Conservation (phyloP, 495 filamentous ascomycete species). For the Ascodesmis nigricans region DNA sequence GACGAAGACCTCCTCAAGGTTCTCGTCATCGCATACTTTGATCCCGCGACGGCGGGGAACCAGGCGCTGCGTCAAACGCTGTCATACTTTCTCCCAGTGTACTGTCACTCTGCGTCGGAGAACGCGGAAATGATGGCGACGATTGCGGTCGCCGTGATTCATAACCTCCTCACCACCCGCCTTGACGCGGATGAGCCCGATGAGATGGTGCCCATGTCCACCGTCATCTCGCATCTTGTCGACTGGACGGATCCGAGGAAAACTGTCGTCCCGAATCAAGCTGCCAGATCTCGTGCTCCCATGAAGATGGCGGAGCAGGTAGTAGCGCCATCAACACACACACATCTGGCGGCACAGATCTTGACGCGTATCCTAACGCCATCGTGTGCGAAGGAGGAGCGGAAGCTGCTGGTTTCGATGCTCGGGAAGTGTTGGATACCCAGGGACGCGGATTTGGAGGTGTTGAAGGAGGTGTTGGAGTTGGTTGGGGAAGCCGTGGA, state of each 20-base stretch:
- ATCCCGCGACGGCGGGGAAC: slow-evolving; percentile 62
- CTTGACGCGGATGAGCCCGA: slow-evolving; percentile 25
- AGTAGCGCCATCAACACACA: slow-evolving; percentile 43
- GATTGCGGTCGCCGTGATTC: slow-evolving; percentile 46
- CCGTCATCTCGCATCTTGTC: slow-evolving; percentile 56
- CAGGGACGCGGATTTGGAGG: slow-evolving; percentile 29
- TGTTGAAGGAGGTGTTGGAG: slow-evolving; percentile 30
- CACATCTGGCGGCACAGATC: slow-evolving; percentile 40
- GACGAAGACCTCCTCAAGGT: slow-evolving; percentile 51
- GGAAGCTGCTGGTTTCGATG: slow-evolving; percentile 47
- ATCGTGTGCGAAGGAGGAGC: slow-evolving; percentile 56
- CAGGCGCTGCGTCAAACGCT: slow-evolving; percentile 73
- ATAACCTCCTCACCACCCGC: slow-evolving; percentile 32
- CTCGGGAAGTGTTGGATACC: slow-evolving; percentile 68
- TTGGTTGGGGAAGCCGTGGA: slow-evolving; percentile 47
- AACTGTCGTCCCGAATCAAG: slow-evolving; percentile 34
- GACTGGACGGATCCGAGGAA: slow-evolving; percentile 95
- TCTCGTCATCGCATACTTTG: slow-evolving; percentile 70
- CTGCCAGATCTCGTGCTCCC: slow-evolving; percentile 35
- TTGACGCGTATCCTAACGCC: slow-evolving; percentile 34
- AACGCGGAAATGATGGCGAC: slow-evolving; percentile 61
- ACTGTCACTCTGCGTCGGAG: slow-evolving; percentile 57
- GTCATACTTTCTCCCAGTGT: slow-evolving; percentile 90
- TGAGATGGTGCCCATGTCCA: slow-evolving; percentile 52
- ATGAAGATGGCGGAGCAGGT: slow-evolving; percentile 37